Conservation (phyloP, 1,139 yeast genomes). For the Saccharomycopsis hybrid region DNA sequence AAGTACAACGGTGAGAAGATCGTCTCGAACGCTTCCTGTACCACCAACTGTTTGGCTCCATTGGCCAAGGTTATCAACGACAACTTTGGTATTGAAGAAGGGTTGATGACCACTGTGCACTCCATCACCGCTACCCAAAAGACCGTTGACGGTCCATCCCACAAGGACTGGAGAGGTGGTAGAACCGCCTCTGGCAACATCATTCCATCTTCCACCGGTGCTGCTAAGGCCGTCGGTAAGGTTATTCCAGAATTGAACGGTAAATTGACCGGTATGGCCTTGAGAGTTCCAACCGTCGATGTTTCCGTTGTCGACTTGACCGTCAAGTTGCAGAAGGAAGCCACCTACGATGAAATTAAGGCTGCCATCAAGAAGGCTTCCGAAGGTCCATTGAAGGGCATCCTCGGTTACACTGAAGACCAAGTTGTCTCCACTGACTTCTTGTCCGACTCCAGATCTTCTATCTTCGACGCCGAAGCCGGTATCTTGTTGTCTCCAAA, state of each 20-base stretch:
- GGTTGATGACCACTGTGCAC: conserved; percentile 88
- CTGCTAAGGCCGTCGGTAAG: conserved; percentile 89
- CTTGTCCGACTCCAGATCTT: conserved; percentile 69
- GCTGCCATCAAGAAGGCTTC: conserved; percentile 64
- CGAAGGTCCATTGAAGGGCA: conserved; percentile 66
- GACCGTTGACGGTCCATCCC: conserved; percentile 91
- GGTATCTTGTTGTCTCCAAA: conserved; percentile 83
- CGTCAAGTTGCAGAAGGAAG: conserved; percentile 59
- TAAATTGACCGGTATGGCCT: conserved; percentile 83
- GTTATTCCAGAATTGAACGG: conserved; percentile 83
- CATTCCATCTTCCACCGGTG: conserved; percentile 88
- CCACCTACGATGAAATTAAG: conserved; percentile 75
- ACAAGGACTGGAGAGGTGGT: conserved; percentile 95
- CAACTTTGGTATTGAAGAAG: conserved; percentile 74
- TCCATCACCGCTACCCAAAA: conserved; percentile 86
- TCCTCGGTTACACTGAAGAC: conserved; percentile 78
- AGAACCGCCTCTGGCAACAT: conserved; percentile 90
- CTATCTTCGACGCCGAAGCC: conserved; percentile 78
- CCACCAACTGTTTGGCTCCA: conserved; percentile 89
- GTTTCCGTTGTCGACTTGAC: conserved; percentile 77
- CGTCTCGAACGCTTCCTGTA: conserved; percentile 82
- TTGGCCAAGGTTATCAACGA: conserved; percentile 80
- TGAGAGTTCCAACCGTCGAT: conserved; percentile 86
- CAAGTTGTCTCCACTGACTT: conserved; percentile 83
- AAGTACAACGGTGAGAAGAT: conserved; percentile 66